These are phyloP conservation scores for Scenedesmus sp. DNA, from an alignment of 163 green algal genomes.

Conservation along the genomic window DNA sequence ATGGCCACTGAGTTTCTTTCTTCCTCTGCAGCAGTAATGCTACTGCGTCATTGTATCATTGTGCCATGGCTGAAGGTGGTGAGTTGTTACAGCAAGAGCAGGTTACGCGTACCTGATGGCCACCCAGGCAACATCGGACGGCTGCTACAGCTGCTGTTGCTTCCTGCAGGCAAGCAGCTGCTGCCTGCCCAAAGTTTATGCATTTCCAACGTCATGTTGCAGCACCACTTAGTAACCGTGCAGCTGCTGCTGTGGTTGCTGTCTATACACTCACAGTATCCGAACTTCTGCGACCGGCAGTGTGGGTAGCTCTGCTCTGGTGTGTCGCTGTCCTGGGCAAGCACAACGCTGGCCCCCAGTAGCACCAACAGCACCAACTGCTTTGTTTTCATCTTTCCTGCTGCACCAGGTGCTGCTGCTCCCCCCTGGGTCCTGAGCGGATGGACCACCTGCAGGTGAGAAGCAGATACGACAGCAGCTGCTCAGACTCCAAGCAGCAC, in stretches of 20 bases:
- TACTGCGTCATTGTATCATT: not conserved
- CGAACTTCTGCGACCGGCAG: not conserved
- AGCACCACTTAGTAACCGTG: not conserved
- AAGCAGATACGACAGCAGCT: not conserved
- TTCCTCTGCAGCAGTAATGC: not conserved
- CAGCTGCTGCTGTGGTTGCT: not conserved
- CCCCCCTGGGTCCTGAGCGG: not conserved
- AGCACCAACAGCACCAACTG: constrained; percentile 9
- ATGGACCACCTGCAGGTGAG: not conserved
- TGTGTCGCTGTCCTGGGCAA: not conserved
- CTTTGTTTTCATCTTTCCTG: not conserved
- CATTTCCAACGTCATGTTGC: not conserved
- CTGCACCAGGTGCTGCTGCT: not conserved
- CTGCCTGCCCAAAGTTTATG: not conserved
- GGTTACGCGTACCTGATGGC: not conserved
- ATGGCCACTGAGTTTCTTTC: no score
- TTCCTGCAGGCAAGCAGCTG: not conserved
- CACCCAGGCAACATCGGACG: not conserved
- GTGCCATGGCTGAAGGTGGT: not conserved
- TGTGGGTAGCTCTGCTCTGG: constrained; percentile 21
- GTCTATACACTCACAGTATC: not conserved
- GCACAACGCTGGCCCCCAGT: not conserved
- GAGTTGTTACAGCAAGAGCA: not conserved
- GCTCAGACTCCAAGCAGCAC: not conserved
- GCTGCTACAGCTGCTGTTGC: not conserved